Evolutionary conservation across 257 asterid genomes (phyloP), one percentile per base, ranked within the genome.

Genomic region (Agastache rugosa): DNA sequence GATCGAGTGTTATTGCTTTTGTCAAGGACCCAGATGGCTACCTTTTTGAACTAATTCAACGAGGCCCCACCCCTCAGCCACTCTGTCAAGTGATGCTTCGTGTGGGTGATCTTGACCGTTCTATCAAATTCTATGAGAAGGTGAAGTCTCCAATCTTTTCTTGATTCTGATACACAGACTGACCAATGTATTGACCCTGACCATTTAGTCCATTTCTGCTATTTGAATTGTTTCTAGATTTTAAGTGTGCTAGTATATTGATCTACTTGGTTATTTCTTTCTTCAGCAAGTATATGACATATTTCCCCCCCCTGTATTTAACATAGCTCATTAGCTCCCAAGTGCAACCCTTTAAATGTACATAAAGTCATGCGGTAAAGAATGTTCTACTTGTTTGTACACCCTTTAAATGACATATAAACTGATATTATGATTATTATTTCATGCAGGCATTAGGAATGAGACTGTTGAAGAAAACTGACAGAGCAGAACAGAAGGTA

Each of bases 11-110:
- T 54, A 95, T 95, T 81, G 98, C 99, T 58, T 95, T 95, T 83
- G 99, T 87, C 37, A 95, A 90, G 81, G 98, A 95, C 83, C 99
- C 98, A 9, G 99, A 95, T 85, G 99, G 99, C 72, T 95, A 95
- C 81, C 84, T 89, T 56, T 95, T 92, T 23, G 99, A 95, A 79
- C 83, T 95, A 59, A 89, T 95, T 75, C 96, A 92, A 75, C 86
- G 98, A 12, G 96, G 89, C 41, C 89, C 96, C 17, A 92, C 98
- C 67, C 98, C 97, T 63, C 96, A 92, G 81, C 99, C 99, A 11
- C 96, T 95, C 63, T 95, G 99, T 78, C 99, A 95, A 86, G 99
- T 92, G 75, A 95, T 95, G 99, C 93, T 95, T 81, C 99, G 99
- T 74, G 99, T 95, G 73, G 99, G 99, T 72, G 97, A 95, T 84